Evolutionary conservation across 2,329 filamentous ascomycete species (phyloP), one percentile per base, ranked within the genome.

Genomic region (Epichloe glyceriae): DNA sequence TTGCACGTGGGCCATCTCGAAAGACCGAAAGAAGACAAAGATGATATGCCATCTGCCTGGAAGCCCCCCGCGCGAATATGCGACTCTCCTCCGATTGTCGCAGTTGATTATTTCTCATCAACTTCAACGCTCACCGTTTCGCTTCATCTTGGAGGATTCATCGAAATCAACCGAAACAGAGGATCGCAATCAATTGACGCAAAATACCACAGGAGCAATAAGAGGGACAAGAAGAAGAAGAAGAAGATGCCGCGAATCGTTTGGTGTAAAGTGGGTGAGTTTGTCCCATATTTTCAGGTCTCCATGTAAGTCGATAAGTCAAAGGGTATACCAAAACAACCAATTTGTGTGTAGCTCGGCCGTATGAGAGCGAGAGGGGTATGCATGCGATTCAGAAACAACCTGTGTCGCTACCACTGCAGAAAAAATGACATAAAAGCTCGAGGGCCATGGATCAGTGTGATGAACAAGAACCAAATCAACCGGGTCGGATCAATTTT

Each of bases 261-360:
- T 39, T 35, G 20, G 14, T 22, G 45, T 37, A 38, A 46, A 40
- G 26, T 46, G n/a, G 41, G 22, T 43, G 26, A 41, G 45, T 14
- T 17, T 20, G 35, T 48, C 49, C 47, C 35, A n/a, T 42, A 35
- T 41, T 33, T 46, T 42, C 41, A 45, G 37, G 30, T 46, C 41
- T 47, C 35, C 46, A 44, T 41, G 22, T 26, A 43, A 51, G 46
- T 47, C 50, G 46, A 49, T 46, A 35, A 48, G 50, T 46, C 34
- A 50, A 57, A 58, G 61, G 64, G 52, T 54, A 64, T 62, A 60
- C 58, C 54, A 57, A 61, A 43, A 57, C 47, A 55, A 53, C 47
- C 42, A 47, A 52, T 20, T 30, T n/a, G 42, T 41, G 42, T 41
- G n/a, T 42, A 26, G 30, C 38, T 49, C 17, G 46, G 35, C 35